Base-by-base conservation (phyloP, 805 yeast species). In the Schwanniomyces yamadae region DNA sequence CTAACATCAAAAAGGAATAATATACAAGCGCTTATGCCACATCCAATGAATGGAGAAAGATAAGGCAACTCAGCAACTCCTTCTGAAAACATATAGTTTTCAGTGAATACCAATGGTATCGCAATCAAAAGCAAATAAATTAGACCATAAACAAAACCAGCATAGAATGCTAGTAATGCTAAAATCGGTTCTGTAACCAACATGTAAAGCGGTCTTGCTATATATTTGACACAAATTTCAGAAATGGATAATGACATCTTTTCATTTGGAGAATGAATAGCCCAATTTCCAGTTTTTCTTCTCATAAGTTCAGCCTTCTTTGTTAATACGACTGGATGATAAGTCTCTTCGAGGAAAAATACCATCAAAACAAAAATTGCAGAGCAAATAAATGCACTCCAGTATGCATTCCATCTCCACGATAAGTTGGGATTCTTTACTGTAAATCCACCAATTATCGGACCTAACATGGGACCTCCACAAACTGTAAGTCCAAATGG, bases 401-500 rank as follows among this genome's bases (percentile, higher is more conserved):
- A 61, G 66, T 77, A 78, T 15, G 63, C 58, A 7, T 74, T 61
- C 68, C 80, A 71, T 39, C 81, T 55, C 82, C 82, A 78, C 5
- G 69, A 73, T 30, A 57, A 36, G 20, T 41, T 54, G 58, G 18
- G 19, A 22, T 36, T 40, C 22, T 40, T 40, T 8, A 40, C 37
- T 27, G 67, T 62, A 40, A 54, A 54, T 6, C 48, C 57, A 30
- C 59, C 55, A 37, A 75, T 48, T 36, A 86, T 77, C 11, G 95
- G 95, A 0, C 87, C 88, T 22, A 80, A 36, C 60, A 84, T 69
- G 9, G 95, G 95, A 36, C 90, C 88, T 46, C 57, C 59, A 29
- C 83, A 82, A 20, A 84, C 85, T 32, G 80, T 76, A 60, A 83
- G 69, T 2, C 84, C 65, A 48, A 85, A 86, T 12, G 80, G 41